A percentile compares a stretch with the other conserved stretches of the same genome.
phyloP scores from a whole-genome alignment of 169 alveolate genomes.

The Plasmodium malariae region DNA sequence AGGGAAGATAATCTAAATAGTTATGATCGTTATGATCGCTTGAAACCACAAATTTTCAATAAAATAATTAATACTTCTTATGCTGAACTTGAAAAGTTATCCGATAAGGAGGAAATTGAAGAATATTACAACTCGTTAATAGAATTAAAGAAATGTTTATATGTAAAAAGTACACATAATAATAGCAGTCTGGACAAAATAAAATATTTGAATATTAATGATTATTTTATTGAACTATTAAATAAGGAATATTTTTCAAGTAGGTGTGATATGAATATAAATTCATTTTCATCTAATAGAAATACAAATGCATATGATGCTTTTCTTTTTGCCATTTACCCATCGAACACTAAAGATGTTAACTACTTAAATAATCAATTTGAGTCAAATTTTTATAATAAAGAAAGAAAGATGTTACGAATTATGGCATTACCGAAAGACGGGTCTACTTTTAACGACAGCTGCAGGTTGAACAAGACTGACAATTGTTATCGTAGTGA shows the following conservation, averaged over 20 bases:
- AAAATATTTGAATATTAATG: conserved; percentile 29
- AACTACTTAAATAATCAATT: too few species aligned
- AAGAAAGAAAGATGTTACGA: not conserved
- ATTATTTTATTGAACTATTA: conserved; percentile 35
- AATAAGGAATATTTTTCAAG: conserved; percentile 20
- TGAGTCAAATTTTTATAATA: too few species aligned
- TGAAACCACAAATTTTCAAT: too few species aligned
- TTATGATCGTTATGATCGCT: too few species aligned
- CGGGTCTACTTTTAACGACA: too few species aligned
- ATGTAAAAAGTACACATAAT: conserved; percentile 15
- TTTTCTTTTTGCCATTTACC: conserved; percentile 22
- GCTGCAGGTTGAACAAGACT: too few species aligned
- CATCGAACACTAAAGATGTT: not conserved
- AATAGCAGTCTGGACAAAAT: conserved; percentile 13
- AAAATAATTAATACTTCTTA: too few species aligned
- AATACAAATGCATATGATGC: not conserved
- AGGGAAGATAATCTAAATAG: too few species aligned
- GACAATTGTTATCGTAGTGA: too few species aligned
- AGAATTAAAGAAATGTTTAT: conserved; percentile 31
- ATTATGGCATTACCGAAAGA: not conserved
- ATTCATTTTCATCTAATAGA: not conserved
- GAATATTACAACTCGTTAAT: conserved; percentile 27
- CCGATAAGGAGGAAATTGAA: conserved; percentile 15
- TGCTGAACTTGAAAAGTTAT: conserved; percentile 16
- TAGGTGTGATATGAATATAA: not conserved